Evolutionary conservation across 164 flowering plant genomes (phyloP), one percentile per base, ranked within the genome.

Genomic region (Akebia trifoliata): DNA sequence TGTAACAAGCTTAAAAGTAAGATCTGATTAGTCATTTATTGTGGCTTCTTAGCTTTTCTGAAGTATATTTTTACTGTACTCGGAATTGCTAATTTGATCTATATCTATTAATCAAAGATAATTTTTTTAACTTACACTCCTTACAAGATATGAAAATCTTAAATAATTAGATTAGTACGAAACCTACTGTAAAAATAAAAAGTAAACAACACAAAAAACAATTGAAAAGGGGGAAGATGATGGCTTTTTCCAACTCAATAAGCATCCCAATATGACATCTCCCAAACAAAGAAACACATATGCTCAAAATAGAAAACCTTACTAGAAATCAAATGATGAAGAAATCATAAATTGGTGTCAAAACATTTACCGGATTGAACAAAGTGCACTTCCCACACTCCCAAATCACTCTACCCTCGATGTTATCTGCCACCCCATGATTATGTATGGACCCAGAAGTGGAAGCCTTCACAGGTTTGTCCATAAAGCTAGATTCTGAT

Each of bases 331-430:
- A 57, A 47, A 40, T 21, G 6, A 47, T 50, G 6, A 43, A 57
- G 14, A 51, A 25, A 37, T 21, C 29, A 34, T 35, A 24, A 50
- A 44, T 40, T 37, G 34, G 36, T 51, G 30, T 18, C 5, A 53
- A 32, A 44, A 31, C 8, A 60, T 78, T 61, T 70, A 89, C 97
- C 32, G 81, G 80, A 73, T 93, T 93, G 56, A 87, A 52, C 51
- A 87, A 73, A 52, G 97, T 93, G 83, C 99, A 93, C 1, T 52
- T 53, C 42, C 49, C 70, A 72, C 99, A 89, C 65, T 80, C 81
- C 98, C 98, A 92, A 72, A 35, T 63, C 2, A 43, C 46, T 36
- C 62, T 34, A 54, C 69, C 71, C 11, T 61, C 78, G 3, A 39
- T 11, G 42, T 31, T 47, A 10, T 57, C 52, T 35, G 50, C 21